Base-by-base conservation (phyloP, 176 grass and related monocot genomes). In the Tillandsia leiboldiana region DNA sequence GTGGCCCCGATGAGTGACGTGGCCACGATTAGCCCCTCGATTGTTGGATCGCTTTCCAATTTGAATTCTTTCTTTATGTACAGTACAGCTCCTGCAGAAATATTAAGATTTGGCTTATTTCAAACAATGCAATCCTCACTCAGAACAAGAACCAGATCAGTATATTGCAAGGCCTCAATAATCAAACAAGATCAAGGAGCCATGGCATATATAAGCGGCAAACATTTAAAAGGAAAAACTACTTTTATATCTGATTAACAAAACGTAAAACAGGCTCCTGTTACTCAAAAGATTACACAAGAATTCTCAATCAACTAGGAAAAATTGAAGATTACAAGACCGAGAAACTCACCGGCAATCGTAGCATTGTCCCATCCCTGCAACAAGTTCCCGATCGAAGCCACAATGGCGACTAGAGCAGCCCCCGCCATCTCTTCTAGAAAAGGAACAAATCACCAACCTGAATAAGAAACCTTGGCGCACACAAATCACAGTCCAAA, bases 61-160 rank as follows among this genome's bases (percentile, higher is more conserved):
- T 88, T 68, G 72, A 96, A 96, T 75, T 96, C 91, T 76, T 75
- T 84, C 78, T 91, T 96, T 81, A 96, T 91, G 65, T 88, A 96
- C 66, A 96, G 50, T 51, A 96, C 82, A 79, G 91, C 85, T 72
- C 85, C 87, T 96, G 82, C 17, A 67, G 14, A 68, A 70, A 27
- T 83, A 7, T 84, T 27, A 4, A 29, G 2, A 49, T 5, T 2
- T 67, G 52, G 9, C 1, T n/a, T 56, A 56, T 12, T 56, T 56
- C 3, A 3, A 56, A 56, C 52, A 56, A 13, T 56, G 52, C 52
- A 56, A 12, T 42, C 33, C 33, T 42, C 4, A 12, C 15, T 56
- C 52, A 56, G 52, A 13, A 56, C 15, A 56, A 13, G 10, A 56
- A 13, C 11, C 3, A 1, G 10, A 56, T 13, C 15, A 56, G 52